Evolutionary conservation across 495 filamentous ascomycete species (phyloP), one percentile per base, ranked within the genome.

Genomic region (Mytilinidion resinicola): DNA sequence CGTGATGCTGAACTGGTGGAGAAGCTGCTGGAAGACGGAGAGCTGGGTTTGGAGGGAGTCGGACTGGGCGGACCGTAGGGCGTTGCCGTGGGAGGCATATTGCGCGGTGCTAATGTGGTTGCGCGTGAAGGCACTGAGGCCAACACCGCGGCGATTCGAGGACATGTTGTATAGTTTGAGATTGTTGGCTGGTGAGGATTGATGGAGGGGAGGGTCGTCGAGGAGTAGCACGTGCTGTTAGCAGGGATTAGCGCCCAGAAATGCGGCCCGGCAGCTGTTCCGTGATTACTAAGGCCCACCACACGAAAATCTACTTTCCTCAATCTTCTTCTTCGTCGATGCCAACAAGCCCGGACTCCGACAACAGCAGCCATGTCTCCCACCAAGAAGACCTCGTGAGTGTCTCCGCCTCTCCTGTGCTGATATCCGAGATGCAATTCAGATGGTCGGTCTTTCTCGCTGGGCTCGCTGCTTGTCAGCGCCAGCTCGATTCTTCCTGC

Each of bases 1-100:
- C 44, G 90, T 93, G 56, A 88, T 77, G n/a, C 90, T 88, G 72
- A 97, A 98, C 67, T 90, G 88, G 70, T 96, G 89, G 8, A 98
- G 84, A 2, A 95, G 77, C 1, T 89, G 89, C 62, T 95, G 91
- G 80, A 98, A 98, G 65, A 97, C 90, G 59, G 90, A 84, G 61
- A 98, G 87, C 70, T 98, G 93, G 12, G 89, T 96, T 51, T 86
- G 82, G 49, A 98, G 82, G 3, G 91, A 90, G 50, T 84, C 79
- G 19, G 87, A 79, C 75, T 98, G 89, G 33, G 84, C 80, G 43
- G 82, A 84, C 51, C 90, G 89, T 4, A 98, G 82, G n/a, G 77
- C 81, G 56, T 82, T 82, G 68, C 93, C 93, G 78, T 97, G 95
- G 55, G 79, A 83, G 30, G 92, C 89, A 73, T 91, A 98, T 61